Conservation (phyloP, 495 filamentous ascomycete species). For the Aspergillus asperescens region DNA sequence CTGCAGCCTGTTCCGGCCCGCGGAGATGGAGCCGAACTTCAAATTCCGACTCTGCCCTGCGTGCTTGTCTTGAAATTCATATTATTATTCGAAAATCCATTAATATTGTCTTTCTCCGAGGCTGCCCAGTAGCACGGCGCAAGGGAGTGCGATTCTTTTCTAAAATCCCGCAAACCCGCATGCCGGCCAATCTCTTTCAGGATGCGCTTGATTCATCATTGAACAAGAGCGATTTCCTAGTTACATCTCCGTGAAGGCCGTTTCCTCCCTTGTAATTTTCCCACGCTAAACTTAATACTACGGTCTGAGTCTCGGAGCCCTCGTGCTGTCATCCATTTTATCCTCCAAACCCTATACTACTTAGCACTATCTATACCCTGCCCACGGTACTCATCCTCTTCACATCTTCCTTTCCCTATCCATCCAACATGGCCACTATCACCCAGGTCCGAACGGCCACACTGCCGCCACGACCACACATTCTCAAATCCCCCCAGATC, state of each 20-base stretch:
- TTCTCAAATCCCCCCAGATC: conserved; percentile 25
- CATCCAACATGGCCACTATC: conserved; percentile 24
- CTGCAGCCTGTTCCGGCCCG: neutral
- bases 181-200: too few relatives aligned
- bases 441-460: conserved; percentile 25
- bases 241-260: too few relatives aligned
- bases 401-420: neutral
- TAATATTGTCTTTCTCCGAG: conserved; percentile 10
- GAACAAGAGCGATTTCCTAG: too few relatives aligned
- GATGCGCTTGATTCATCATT: too few relatives aligned
- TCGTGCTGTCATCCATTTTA: too few relatives aligned
- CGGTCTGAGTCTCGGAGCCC: too few relatives aligned
- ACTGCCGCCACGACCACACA: conserved; percentile 11
- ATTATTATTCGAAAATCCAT: neutral
- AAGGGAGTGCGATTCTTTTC: neutral
- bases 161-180: too few relatives aligned
- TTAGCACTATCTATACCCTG: too few relatives aligned
- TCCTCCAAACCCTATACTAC: too few relatives aligned
- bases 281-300: too few relatives aligned
- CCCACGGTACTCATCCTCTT: too few relatives aligned
- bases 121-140: neutral
- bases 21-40: neutral
- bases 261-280: too few relatives aligned
- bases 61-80: neutral
- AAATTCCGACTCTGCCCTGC: neutral